Base-by-base conservation (phyloP, 371 early-diverging fungal genomes). In the Circinella umbellata region DNA sequence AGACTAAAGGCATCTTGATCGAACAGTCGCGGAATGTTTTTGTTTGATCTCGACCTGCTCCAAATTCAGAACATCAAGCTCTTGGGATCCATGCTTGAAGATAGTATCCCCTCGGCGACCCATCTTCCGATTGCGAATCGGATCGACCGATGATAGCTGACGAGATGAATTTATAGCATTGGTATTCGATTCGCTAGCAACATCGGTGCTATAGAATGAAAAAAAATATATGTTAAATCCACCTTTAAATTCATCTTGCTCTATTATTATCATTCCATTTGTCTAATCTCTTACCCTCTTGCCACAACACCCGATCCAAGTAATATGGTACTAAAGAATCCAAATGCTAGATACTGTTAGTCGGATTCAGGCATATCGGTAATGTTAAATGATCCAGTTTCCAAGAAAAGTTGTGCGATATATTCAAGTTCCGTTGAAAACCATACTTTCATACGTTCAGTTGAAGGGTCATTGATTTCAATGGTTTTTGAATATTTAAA, bases 61-160 rank as follows among this genome's bases (percentile, higher is more conserved):
- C 57, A 17, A 71, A 55, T 46, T 71, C 63, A 13, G 62, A 39
- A 46, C 66, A 67, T 2, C 67, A 27, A 71, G 67, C 14, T 71
- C 71, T 10, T 35, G 7, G 27, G 61, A 46, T 61, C 63, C 42
- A 17, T 53, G 20, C 13, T 55, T 10, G n/a, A 67, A 71, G 1
- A 71, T 20, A 14, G 71, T 71, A 42, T 71, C 71, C 35, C 54
- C 42, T n/a, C 46, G 61, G 4, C 64, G 37, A 27, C 71, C 67
- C 49, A 67, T 66, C 38, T 67, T 71, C 13, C 15, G 27, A 27
- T 53, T 61, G n/a, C 17, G 18, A n/a, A 67, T 46, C n/a, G 27
- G 55, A 27, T 53, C 63, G n/a, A 66, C 38, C 3, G 71, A 66
- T 4, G 71, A 67, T 4, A 66, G 18, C 20, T 42, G 47, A 13